phyloP scores from a whole-genome alignment of 2,329 filamentous ascomycete genomes.

The Penicillium brasilianum region DNA sequence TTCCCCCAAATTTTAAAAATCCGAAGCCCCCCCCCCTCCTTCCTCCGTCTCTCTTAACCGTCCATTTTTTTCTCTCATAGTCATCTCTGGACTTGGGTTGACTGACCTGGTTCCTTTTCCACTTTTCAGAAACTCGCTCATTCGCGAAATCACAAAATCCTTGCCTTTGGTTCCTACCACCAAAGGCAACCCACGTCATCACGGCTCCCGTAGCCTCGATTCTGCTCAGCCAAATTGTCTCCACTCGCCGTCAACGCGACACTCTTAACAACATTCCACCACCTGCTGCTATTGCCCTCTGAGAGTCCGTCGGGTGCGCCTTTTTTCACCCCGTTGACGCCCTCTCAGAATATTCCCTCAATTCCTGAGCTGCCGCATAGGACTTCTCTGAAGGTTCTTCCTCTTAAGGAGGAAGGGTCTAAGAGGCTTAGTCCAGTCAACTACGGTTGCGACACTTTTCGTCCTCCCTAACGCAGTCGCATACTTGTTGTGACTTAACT shows the following conservation, averaged over 20 bases:
- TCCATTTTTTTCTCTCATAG: conserved; percentile 30
- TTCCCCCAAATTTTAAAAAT: conserved; percentile 25
- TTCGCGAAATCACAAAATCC: conserved; percentile 3
- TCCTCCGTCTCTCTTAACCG: conserved; percentile 18
- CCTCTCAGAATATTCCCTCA: conserved; percentile 60
- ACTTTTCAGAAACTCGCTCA: conserved; percentile 10
- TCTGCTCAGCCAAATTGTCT: conserved; percentile 50
- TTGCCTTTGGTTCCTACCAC: conserved; percentile 46
- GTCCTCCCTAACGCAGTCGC: conserved; percentile 79
- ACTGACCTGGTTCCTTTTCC: conserved; percentile 1
- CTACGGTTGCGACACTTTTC: conserved; percentile 89
- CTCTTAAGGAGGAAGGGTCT: conserved; percentile 99
- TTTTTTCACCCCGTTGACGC: conserved; percentile 44
- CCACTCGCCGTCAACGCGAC: conserved; percentile 48
- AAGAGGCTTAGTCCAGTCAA: conserved; percentile 94
- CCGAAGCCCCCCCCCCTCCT: conserved; percentile 12
- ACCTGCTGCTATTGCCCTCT: conserved; percentile 40
- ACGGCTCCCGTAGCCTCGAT: conserved; percentile 46
- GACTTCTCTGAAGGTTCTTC: conserved; percentile 97
- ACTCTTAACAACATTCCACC: conserved; percentile 56
- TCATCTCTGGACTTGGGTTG: not conserved
- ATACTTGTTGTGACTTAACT: conserved; percentile 24
- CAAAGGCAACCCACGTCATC: conserved; percentile 46
- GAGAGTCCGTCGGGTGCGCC: conserved; percentile 43
- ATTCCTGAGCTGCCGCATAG: conserved; percentile 98